Evolutionary conservation across 2,329 filamentous ascomycete genomes (phyloP).

Genomic region (Cordyceps cicadae): DNA sequence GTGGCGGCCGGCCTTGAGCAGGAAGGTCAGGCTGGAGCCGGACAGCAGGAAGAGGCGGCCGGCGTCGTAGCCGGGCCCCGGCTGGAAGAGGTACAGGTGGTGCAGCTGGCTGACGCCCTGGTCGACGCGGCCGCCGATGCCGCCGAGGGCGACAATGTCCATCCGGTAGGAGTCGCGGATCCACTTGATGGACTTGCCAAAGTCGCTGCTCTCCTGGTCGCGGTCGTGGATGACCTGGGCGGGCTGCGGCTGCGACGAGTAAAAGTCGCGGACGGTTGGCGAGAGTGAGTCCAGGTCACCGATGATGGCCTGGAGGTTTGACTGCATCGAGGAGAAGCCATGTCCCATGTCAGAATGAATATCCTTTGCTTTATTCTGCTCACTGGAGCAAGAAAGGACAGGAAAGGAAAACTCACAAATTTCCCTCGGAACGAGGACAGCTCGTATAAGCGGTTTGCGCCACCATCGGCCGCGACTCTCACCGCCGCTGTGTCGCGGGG

Average conservation of each 20-base stretch:
- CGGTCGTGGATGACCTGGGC: slow-evolving; percentile 58
- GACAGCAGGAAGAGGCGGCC: slow-evolving; percentile 72
- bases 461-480: slow-evolving; percentile 81
- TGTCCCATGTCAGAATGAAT: too few relatives aligned
- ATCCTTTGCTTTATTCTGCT: not conserved
- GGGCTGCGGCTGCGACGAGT: slow-evolving; percentile 41
- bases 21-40: slow-evolving; percentile 70
- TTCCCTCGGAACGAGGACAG: slow-evolving; percentile 34
- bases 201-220: slow-evolving; percentile 89
- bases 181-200: slow-evolving; percentile 68
- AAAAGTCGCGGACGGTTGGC: slow-evolving; percentile 55
- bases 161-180: slow-evolving; percentile 35
- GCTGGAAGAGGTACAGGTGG: slow-evolving; percentile 63
- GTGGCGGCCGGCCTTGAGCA: slow-evolving; percentile 64
- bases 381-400: not conserved
- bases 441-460: slow-evolving; percentile 65
- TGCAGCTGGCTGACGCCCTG: slow-evolving; percentile 86
- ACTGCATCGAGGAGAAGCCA: slow-evolving; percentile 25
- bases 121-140: slow-evolving; percentile 83
- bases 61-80: slow-evolving; percentile 36
- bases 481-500: slow-evolving; percentile 43
- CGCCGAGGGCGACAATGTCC: slow-evolving; percentile 74
- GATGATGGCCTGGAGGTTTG: slow-evolving; percentile 64
- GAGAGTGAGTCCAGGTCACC: slow-evolving; percentile 85
- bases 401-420: slow-evolving; percentile 27